Conservation (phyloP, 2,329 filamentous ascomycete species). For the Colletotrichum salicis region DNA sequence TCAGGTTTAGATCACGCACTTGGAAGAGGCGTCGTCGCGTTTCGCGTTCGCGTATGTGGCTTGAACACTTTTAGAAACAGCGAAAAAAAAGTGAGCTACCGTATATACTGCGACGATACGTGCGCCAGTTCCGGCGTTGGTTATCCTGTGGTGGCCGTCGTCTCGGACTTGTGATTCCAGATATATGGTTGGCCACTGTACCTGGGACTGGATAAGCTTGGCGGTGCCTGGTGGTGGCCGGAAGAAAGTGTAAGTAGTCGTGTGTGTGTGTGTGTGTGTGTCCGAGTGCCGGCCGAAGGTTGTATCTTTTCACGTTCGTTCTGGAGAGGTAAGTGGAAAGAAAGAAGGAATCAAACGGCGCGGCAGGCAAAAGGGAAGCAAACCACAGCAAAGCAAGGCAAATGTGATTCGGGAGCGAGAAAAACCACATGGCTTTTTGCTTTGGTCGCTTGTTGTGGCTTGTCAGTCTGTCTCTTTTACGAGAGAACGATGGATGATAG, state of each 20-base stretch:
- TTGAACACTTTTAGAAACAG: not conserved
- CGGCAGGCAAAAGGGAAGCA: not conserved
- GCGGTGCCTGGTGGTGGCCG: not conserved
- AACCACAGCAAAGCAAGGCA: not conserved
- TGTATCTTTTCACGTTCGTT: not conserved
- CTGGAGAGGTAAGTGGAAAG: not conserved
- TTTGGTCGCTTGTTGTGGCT: not conserved
- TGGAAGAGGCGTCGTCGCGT: not conserved
- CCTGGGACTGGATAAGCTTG: not conserved
- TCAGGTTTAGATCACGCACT: not conserved
- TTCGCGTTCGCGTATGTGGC: slow-evolving; percentile 2
- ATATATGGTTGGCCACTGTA: not conserved
- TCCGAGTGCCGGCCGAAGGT: slow-evolving; percentile 11
- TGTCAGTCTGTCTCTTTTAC: not conserved
- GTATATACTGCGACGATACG: not conserved
- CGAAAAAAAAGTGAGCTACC: too few species aligned
- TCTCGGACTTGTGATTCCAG: not conserved
- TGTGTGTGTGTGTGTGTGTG: not conserved
- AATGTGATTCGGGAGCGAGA: slow-evolving; percentile 12
- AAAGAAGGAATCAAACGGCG: slow-evolving; percentile 9
- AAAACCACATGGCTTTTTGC: slow-evolving; percentile 14
- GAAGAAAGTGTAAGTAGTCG: not conserved
- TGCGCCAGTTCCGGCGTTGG: not conserved
- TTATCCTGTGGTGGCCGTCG: not conserved
- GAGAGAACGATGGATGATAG: not conserved